Percentiles rank a stretch among this genome's conserved stretches.
These are phyloP conservation scores for Papiliotrema laurentii DNA, from an alignment of 1,284 basidiomycete genomes.

Conservation along the genomic window DNA sequence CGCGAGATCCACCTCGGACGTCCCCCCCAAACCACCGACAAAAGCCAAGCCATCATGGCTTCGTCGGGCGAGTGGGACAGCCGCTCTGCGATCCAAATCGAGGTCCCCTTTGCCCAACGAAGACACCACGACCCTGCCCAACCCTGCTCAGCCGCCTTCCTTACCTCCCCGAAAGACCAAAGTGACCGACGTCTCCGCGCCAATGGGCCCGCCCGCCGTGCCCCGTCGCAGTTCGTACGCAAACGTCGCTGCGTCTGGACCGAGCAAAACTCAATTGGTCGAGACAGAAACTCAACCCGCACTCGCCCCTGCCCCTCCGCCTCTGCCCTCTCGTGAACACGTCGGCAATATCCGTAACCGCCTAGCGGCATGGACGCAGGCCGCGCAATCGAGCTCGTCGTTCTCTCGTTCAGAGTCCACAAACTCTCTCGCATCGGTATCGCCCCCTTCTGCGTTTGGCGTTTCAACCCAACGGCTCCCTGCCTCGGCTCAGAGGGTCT, in stretches of 20 bases:
- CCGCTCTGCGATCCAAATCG: constrained; percentile 29
- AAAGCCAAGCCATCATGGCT: constrained; percentile 40
- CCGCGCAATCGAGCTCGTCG: constrained; percentile 16
- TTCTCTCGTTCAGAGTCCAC: constrained; percentile 35
- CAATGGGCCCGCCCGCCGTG: constrained; percentile 18
- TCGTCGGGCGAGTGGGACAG: constrained; percentile 31
- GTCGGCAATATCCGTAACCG: constrained; percentile 28
- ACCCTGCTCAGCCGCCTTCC: constrained; percentile 25
- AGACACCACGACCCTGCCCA: constrained; percentile 18
- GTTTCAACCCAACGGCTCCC: constrained; percentile 24
- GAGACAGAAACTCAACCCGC: constrained; percentile 27
- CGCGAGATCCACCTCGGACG: constrained; percentile 23
- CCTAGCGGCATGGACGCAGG: constrained; percentile 36
- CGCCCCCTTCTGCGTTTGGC: constrained; percentile 7
- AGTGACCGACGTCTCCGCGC: not conserved
- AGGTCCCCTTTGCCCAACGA: constrained; percentile 24
- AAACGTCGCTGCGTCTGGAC: constrained; percentile 16
- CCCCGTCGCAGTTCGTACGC: constrained; percentile 22
- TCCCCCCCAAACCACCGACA: constrained; percentile 18
- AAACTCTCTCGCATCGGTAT: constrained; percentile 23
- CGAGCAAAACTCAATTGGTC: constrained; percentile 21
- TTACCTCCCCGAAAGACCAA: constrained; percentile 31
- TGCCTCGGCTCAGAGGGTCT: constrained; percentile 30
- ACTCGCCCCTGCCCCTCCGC: constrained; percentile 23
- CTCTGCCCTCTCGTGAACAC: constrained; percentile 25